Evolutionary conservation across 495 filamentous ascomycete species (phyloP), one percentile per base, ranked within the genome.

Genomic region (Aspergillus affinis): DNA sequence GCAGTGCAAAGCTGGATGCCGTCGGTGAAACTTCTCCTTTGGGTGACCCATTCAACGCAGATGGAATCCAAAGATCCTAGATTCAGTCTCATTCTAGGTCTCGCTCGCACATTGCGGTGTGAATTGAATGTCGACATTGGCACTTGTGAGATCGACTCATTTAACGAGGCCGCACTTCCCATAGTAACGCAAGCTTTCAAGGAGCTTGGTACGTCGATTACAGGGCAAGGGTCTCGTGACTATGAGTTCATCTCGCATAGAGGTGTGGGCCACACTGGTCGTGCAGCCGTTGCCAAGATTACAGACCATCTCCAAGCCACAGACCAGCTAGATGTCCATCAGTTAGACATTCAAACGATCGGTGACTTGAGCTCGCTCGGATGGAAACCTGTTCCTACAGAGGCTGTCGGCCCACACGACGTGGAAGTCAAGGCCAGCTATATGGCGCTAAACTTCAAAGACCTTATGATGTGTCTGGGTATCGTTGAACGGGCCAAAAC

Each of bases 361-460:
- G 51, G 51, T 20, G 51, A 54, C 27, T 20, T 54, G 26, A 54
- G 26, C 26, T 4, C 51, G 18, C 12, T 54, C 18, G 51, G 51
- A 2, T 32, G 51, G 51, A 54, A 20, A 20, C 12, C 53, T 66
- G 17, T 65, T 65, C 2, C 18, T 73, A 23, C 12, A 32, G 5
- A 75, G 70, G 72, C 32, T 48, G 3, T 51, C n/a, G 44, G 32
- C 15, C 20, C 36, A 8, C 54, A 70, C 19, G 60, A 76, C 27
- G 59, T 75, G 30, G 70, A 75, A 54, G 46, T 77, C 17, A 64
- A 77, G 48, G 59, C 73, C 4, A 57, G 71, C 12, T 68, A 70
- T 47, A 63, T 71, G 2, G 76, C 74, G 4, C 30, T 80, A 4
- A 78, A 78, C 36, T 76, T 77, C 56, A 72, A 83, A 65, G 74